phyloP scores from a whole-genome alignment of 2,329 filamentous ascomycete species.

The Fusarium ambrosium region DNA sequence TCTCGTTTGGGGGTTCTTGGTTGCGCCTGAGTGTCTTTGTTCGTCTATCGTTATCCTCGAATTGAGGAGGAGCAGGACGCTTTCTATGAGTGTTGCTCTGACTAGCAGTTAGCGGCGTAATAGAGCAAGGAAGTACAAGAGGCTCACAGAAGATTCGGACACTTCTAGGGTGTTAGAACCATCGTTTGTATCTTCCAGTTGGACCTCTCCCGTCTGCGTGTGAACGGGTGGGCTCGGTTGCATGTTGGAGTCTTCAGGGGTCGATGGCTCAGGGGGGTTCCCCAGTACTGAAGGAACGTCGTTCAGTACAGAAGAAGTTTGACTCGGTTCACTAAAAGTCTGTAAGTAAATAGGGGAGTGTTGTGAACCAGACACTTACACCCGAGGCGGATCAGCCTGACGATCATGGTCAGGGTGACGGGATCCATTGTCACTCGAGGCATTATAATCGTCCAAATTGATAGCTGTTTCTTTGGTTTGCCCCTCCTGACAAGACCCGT shows the following conservation, averaged over 20 bases:
- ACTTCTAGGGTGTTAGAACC: neutral
- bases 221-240: neutral
- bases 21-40: neutral
- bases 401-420: neutral
- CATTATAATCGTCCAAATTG: neutral
- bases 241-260: neutral
- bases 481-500: neutral
- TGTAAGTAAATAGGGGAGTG: neutral
- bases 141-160: neutral
- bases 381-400: neutral
- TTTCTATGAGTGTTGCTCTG: neutral
- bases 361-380: neutral
- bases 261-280: neutral
- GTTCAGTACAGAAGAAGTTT: neutral
- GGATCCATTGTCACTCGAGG: neutral
- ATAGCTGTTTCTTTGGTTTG: neutral
- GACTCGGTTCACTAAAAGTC: neutral
- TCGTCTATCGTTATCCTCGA: neutral
- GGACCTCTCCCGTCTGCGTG: neutral
- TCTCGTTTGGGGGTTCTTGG: neutral
- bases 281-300: neutral
- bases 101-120: neutral
- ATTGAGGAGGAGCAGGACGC: neutral
- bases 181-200: neutral
- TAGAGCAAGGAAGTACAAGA: neutral